Percentiles rank a stretch among this genome's conserved stretches.
phyloP scores from a whole-genome alignment of 2,329 filamentous ascomycete species.

The Aspergillus japonicus region DNA sequence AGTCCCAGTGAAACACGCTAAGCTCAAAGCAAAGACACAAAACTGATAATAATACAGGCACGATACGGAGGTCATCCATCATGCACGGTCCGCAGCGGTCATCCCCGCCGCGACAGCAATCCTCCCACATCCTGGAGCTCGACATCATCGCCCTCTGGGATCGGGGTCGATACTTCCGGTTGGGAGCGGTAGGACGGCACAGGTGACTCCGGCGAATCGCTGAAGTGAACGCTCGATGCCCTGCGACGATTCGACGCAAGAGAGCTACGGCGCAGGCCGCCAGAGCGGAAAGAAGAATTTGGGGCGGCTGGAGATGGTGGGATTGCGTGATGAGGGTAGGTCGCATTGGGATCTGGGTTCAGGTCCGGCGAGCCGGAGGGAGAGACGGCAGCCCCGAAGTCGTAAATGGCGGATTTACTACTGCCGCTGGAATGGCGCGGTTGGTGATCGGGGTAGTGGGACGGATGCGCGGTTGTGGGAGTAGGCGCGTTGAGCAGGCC shows the following conservation, averaged over 20 bases:
- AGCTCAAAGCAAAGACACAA: not conserved
- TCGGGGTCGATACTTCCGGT: constrained; percentile 15
- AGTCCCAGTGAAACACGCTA: not conserved
- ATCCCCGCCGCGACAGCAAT: constrained; percentile 28
- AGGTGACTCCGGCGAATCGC: constrained; percentile 12
- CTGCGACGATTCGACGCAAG: constrained; percentile 12
- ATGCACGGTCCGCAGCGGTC: not conserved
- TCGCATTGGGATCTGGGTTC: not conserved
- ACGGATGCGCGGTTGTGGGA: constrained; percentile 3
- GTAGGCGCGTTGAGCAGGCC: constrained; percentile 56
- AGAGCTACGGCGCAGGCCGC: constrained; percentile 15
- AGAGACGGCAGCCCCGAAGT: not conserved
- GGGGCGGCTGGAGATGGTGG: not conserved
- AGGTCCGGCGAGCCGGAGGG: not conserved
- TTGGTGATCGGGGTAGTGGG: not conserved
- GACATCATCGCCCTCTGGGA: constrained; percentile 26
- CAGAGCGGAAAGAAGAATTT: constrained; percentile 11
- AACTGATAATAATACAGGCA: constrained; percentile 1
- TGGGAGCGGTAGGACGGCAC: constrained; percentile 24
- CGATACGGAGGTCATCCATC: not conserved
- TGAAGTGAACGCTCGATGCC: constrained; percentile 20
- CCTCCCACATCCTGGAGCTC: constrained; percentile 47
- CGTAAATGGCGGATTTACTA: not conserved
- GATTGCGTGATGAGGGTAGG: not conserved
- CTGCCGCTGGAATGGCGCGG: not conserved